Evolutionary conservation across 2,329 filamentous ascomycete species (phyloP), one percentile per base, ranked within the genome.

Genomic region (Bipolaris gigantea): DNA sequence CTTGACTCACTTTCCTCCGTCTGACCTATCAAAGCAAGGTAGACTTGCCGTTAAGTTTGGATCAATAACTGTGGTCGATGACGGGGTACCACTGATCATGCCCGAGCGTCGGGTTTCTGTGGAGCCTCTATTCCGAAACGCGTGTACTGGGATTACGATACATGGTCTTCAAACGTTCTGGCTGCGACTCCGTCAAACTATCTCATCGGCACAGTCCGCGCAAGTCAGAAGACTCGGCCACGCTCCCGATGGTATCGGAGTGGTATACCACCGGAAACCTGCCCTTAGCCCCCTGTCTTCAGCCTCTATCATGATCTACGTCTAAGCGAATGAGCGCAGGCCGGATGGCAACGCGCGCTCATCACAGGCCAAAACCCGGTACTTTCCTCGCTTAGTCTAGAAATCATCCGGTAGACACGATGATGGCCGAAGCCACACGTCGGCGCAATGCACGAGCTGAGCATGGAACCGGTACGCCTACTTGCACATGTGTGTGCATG

Each of bases 361-460:
- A 18, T 27, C 43, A 46, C 33, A 16, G 19, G 10, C 11, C 21
- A 36, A 13, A n/a, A 35, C n/a, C 23, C n/a, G 33, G 43, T 46
- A 46, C 43, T 36, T 46, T 23, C 11, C 21, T 36, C 33, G 30
- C 33, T 21, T 46, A 35, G 43, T 21, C 19, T 21, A 25, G 11
- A 9, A 33, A 46, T 46, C 32, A 19, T 36, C 43, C 21, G 43
- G 43, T 46, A 46, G 43, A 27, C 43, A 35, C 36, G 40, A 36
- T 36, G 33, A 46, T 46, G 8, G 10, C n/a, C 21, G 18, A 36
- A 46, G 19, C 43, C 43, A 36, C 21, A 16, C n/a, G 34, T n/a
- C 35, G 43, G 43, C 25, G 43, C 21, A 21, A 36, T 35, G 43
- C 43, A 46, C 21, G 33, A 35, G 43, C 43, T 46, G 43, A 36